These are phyloP conservation scores for Botrytis fabae DNA, from an alignment of 2,329 filamentous ascomycete species.

Conservation along the genomic window DNA sequence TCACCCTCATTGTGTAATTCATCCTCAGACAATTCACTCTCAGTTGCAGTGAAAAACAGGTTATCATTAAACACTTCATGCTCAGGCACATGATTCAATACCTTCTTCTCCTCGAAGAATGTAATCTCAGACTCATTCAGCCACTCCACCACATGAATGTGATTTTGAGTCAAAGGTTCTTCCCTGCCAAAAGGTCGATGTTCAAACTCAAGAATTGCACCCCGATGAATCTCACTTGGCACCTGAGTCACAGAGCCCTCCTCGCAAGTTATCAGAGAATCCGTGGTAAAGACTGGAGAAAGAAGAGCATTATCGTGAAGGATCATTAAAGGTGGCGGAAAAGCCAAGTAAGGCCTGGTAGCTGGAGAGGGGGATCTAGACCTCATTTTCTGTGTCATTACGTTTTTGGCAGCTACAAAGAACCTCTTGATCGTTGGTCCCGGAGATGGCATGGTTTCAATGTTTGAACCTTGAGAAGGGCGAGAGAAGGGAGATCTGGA, in stretches of 20 bases:
- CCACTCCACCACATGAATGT: not conserved
- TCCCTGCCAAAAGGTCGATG: not conserved
- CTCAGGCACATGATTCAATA: not conserved
- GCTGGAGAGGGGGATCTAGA: not conserved
- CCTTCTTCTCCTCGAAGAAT: not conserved
- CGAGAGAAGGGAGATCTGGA: not conserved
- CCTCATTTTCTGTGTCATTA: not conserved
- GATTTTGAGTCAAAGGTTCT: not conserved
- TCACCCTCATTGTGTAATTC: not conserved
- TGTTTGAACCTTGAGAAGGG: not conserved
- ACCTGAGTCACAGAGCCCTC: not conserved
- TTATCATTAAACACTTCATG: not conserved
- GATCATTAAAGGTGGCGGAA: not conserved
- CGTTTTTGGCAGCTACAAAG: not conserved
- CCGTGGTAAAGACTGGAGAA: not conserved
- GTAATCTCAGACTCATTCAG: not conserved
- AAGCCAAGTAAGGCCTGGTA: not conserved
- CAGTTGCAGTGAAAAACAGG: not conserved
- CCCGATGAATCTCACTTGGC: not conserved
- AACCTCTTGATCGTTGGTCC: not conserved
- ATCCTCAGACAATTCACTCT: not conserved
- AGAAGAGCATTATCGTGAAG: not conserved
- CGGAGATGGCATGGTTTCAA: not conserved
- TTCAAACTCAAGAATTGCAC: not conserved
- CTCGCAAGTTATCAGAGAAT: not conserved